Evolutionary conservation across 345 rosid species (phyloP).

Genomic region (Reutealis trisperma): DNA sequence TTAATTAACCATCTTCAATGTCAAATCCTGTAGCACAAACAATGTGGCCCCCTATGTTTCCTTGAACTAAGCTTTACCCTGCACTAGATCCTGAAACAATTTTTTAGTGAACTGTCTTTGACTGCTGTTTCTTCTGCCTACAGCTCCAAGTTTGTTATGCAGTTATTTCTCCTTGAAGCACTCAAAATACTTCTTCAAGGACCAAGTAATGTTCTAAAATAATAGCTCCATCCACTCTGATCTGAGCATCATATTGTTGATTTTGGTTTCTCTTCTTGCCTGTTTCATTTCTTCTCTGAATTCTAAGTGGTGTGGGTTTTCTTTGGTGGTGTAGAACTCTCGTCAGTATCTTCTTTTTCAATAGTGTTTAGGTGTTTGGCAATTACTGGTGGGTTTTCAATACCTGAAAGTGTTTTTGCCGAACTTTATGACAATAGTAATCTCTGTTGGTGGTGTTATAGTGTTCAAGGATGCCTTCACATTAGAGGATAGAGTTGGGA

Average conservation of each 20-base stretch:
- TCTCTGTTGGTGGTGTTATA: background rate
- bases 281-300: background rate
- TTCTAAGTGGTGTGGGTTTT: background rate
- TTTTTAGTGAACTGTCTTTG: background rate
- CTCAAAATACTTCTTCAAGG: background rate
- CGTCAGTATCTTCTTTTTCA: background rate
- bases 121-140: background rate
- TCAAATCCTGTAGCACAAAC: background rate
- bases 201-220: background rate
- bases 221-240: background rate
- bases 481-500: background rate
- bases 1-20: background rate
- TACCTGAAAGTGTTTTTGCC: too few relatives aligned
- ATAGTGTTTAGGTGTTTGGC: background rate
- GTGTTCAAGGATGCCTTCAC: background rate
- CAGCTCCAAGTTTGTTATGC: background rate
- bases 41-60: background rate
- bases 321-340: background rate
- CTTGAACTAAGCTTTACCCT: background rate
- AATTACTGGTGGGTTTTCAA: background rate
- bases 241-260: background rate
- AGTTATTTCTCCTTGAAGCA: background rate
- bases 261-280: background rate
- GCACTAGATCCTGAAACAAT: background rate
- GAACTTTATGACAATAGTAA: background rate